A percentile compares a stretch with the other conserved stretches of the same genome.
Conservation (phyloP, 345 rosid genomes). For the Hirschfeldia incana region DNA sequence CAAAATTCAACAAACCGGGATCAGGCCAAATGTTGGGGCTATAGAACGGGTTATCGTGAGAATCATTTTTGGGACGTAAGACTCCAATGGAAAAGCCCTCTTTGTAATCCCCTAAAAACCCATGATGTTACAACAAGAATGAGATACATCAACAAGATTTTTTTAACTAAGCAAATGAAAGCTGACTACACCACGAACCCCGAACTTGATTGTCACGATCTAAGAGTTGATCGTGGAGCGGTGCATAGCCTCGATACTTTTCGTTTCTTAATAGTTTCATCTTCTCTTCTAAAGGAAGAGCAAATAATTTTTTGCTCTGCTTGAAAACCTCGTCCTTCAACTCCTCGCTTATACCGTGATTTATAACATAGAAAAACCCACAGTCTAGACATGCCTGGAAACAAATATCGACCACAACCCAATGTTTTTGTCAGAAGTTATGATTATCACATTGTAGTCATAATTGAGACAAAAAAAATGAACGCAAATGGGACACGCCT, state of each 20-base stretch:
- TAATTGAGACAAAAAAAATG: background rate
- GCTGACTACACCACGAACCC: background rate
- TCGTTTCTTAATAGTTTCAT: slow-evolving; percentile 64
- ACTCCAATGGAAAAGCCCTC: slow-evolving; percentile 76
- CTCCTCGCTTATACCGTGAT: slow-evolving; percentile 74
- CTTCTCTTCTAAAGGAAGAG: slow-evolving; percentile 59
- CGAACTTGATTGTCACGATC: slow-evolving; percentile 24
- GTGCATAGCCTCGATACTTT: slow-evolving; percentile 74
- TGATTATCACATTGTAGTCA: background rate
- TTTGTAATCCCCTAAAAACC: slow-evolving; percentile 69
- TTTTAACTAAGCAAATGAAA: background rate
- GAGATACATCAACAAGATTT: background rate
- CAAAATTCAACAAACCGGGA: slow-evolving; percentile 44
- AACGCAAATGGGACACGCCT: background rate
- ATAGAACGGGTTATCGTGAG: slow-evolving; percentile 62
- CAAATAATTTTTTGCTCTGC: slow-evolving; percentile 61
- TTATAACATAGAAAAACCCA: slow-evolving; percentile 80
- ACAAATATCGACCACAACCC: background rate
- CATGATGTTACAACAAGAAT: background rate
- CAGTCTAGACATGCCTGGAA: slow-evolving; percentile 76
- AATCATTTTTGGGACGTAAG: slow-evolving; percentile 55
- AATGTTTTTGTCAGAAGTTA: background rate
- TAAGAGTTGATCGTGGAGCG: slow-evolving; percentile 48
- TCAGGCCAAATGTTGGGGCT: slow-evolving; percentile 81
- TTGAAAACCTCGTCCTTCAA: slow-evolving; percentile 65